A percentile compares a stretch with the other conserved stretches of the same genome.
Conservation (phyloP, 1,284 basidiomycete genomes). For the Heliocybe sulcata region DNA sequence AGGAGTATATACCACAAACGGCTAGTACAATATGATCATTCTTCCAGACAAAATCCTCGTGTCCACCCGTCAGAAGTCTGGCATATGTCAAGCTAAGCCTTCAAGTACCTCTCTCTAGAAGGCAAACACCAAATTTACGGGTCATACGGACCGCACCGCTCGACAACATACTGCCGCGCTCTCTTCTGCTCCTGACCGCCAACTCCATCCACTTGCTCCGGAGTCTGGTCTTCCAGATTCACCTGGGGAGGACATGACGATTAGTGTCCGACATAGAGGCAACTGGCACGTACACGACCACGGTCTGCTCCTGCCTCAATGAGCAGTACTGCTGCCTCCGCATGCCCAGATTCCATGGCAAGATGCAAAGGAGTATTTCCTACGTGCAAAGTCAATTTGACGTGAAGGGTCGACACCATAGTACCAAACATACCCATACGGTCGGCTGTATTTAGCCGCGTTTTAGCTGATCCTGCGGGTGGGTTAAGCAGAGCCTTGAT, state of each 20-base stretch:
- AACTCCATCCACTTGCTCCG: slow-evolving; percentile 83
- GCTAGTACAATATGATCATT: no score
- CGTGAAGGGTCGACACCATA: slow-evolving; percentile 3
- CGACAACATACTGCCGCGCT: slow-evolving; percentile 68
- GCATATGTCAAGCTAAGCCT: no score
- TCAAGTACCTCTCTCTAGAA: neutral
- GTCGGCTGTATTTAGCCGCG: slow-evolving; percentile 82
- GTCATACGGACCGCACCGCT: slow-evolving; percentile 48
- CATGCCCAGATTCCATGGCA: slow-evolving; percentile 91
- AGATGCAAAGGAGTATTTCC: slow-evolving; percentile 95
- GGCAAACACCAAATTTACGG: slow-evolving; percentile 17
- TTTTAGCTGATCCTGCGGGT: slow-evolving; percentile 67
- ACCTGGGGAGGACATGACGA: slow-evolving; percentile 39
- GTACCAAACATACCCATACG: slow-evolving; percentile 55
- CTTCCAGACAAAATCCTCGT: no score
- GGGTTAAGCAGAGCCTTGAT: slow-evolving; percentile 74
- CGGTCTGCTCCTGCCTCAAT: slow-evolving; percentile 94
- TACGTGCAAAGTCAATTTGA: slow-evolving; percentile 19
- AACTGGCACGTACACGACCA: slow-evolving; percentile 54
- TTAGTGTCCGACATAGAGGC: slow-evolving; percentile 46
- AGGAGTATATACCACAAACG: neutral
- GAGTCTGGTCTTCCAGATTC: slow-evolving; percentile 76
- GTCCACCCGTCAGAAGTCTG: no score
- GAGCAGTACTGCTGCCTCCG: slow-evolving; percentile 79
- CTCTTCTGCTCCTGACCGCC: slow-evolving; percentile 81